These are phyloP conservation scores for Neofusicoccum laricinum DNA, from an alignment of 2,329 filamentous ascomycete species.

Conservation along the genomic window DNA sequence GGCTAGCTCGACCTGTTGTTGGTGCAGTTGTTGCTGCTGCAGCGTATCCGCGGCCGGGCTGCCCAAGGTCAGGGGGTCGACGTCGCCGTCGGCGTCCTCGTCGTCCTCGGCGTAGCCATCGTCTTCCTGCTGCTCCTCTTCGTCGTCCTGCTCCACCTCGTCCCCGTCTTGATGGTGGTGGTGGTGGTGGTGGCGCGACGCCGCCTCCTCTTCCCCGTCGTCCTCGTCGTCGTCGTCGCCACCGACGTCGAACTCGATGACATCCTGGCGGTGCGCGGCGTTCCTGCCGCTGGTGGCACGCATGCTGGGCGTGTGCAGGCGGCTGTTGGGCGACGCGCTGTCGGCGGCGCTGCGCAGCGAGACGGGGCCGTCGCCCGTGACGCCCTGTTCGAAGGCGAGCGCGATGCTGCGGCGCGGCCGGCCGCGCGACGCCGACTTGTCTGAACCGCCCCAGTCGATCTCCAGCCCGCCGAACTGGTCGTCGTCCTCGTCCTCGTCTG, in stretches of 20 bases:
- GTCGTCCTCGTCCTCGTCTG: conserved; percentile 25
- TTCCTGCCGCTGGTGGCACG: conserved; percentile 6
- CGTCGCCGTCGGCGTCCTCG: conserved; percentile 29
- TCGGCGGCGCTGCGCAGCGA: conserved; percentile 43
- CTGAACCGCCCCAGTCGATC: conserved; percentile 32
- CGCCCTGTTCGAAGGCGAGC: conserved; percentile 26
- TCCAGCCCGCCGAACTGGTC: conserved; percentile 24
- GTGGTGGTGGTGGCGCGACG: conserved; percentile 23
- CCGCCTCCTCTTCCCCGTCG: conserved; percentile 36
- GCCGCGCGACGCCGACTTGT: conserved; percentile 17
- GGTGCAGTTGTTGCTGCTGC: conserved; percentile 11
- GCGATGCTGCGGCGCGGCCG: conserved; percentile 24
- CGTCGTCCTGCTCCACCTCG: conserved; percentile 19
- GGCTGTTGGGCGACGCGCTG: conserved; percentile 30
- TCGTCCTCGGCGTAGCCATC: conserved; percentile 32
- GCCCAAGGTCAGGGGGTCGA: conserved; percentile 32
- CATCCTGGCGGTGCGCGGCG: neutral
- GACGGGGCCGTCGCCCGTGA: conserved; percentile 40
- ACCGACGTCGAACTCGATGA: conserved; percentile 28
- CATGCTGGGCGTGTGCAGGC: conserved; percentile 15
- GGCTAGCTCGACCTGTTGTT: conserved; percentile 25
- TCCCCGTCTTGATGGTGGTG: conserved; percentile 27
- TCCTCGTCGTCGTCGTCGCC: conserved; percentile 22
- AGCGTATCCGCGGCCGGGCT: conserved; percentile 26
- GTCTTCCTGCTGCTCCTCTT: conserved; percentile 21